Evolutionary conservation across 192 early-diverging fungal genomes (phyloP).

Genomic region (Dissophora globulifera): DNA sequence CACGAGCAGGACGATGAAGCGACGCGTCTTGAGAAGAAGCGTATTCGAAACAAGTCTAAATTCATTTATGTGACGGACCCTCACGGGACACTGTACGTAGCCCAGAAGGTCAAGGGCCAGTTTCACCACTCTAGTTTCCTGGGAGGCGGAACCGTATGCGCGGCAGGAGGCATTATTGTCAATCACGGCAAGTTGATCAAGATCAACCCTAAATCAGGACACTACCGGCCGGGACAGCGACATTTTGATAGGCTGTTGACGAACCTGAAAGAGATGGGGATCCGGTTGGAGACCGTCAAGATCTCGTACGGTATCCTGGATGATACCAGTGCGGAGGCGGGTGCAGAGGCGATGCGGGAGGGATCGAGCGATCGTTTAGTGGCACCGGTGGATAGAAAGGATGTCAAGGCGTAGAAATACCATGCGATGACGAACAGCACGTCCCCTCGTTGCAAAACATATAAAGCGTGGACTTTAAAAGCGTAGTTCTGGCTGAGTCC

Average conservation of each 20-base stretch:
- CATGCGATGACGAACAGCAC: too few species aligned
- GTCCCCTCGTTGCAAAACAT: too few species aligned
- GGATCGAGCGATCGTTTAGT: too few species aligned
- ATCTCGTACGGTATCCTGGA: conserved; percentile 33
- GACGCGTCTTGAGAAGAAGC: conserved; percentile 32
- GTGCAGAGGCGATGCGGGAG: too few species aligned
- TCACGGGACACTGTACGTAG: conserved; percentile 43
- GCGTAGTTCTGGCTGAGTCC: too few species aligned
- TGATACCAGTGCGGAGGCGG: background rate
- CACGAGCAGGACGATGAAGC: conserved; percentile 29
- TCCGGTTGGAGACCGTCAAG: conserved; percentile 34
- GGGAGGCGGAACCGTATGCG: conserved; percentile 48
- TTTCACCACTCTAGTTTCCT: conserved; percentile 60
- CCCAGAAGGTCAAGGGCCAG: conserved; percentile 52
- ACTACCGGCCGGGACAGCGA: conserved; percentile 51
- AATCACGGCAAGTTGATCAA: conserved; percentile 46
- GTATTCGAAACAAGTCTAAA: conserved; percentile 45
- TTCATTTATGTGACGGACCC: conserved; percentile 58
- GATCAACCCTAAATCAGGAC: conserved; percentile 58
- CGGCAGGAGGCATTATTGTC: conserved; percentile 54
- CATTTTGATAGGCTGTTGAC: conserved; percentile 50
- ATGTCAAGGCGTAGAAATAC: too few species aligned
- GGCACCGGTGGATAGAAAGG: too few species aligned
- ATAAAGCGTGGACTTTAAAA: too few species aligned
- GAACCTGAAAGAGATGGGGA: conserved; percentile 21